Base-by-base conservation (phyloP, 441 rosid species). In the Capsella rubella region DNA sequence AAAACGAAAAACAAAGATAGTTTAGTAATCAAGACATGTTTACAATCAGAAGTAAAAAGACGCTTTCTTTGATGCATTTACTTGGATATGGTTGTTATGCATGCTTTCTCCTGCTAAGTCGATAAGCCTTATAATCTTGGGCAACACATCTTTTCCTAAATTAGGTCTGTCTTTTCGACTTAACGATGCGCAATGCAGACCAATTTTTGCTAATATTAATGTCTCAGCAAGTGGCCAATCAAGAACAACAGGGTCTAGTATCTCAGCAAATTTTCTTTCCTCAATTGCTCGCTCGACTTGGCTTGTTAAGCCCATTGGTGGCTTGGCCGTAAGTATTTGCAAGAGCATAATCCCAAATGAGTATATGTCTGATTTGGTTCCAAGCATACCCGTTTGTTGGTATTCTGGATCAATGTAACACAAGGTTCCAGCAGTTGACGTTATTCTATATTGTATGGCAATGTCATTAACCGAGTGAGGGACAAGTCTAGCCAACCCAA, bases 371-470 rank as follows among this genome's bases (percentile, higher is more conserved):
- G 96, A 91, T 76, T 85, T 91, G 31, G 74, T 79, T 27, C 95
- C 95, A 13, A 90, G 88, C 92, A 94, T 84, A 79, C 96, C 93
- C 0, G 95, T 91, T 69, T 90, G 88, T 71, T 87, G 97, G 71
- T 94, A 94, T 50, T 91, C 97, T 6, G 98, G 98, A 76, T 94
- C 96, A 56, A 94, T 91, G 75, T 94, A 91, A 67, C 90, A 89
- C 80, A 94, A 84, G 27, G 95, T 94, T 77, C 98, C 96, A 8
- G 95, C 96, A 8, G 96, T 75, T 77, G 97, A 76, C 3, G 97
- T 94, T 86, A 94, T 78, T 62, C 80, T 90, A 40, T 89, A 89
- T 67, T 87, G 92, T 32, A 96, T 87, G n/a, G 85, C 89, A 0
- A 78, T 1, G 55, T 88, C 64, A 15, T 90, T 81, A 32, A 87